phyloP scores from a whole-genome alignment of 225 moss, liverwort and hornwort species.

The Thuidium tamariscinum region DNA sequence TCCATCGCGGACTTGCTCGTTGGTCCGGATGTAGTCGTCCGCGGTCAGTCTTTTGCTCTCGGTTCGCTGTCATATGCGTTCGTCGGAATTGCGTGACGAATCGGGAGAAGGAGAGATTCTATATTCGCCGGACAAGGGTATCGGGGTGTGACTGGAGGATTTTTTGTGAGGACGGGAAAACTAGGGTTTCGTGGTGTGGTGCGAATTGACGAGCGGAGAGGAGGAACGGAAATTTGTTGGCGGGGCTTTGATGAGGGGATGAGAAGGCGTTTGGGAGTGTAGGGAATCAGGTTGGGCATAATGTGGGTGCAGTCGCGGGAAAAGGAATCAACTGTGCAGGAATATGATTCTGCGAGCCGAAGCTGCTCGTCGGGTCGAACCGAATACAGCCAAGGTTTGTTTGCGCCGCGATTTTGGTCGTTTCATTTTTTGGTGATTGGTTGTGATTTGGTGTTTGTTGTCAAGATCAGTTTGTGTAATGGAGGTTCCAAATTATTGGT shows the following conservation, averaged over 20 bases:
- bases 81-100: background rate
- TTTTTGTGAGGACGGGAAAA: background rate
- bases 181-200: conserved; percentile 5
- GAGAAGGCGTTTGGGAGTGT: background rate
- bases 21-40: background rate
- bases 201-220: background rate
- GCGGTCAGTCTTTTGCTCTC: background rate
- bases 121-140: background rate
- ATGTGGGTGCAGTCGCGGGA: conserved; percentile 30
- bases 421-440: background rate
- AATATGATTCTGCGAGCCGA: conserved; percentile 22
- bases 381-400: conserved; percentile 30
- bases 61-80: background rate
- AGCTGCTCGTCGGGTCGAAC: conserved; percentile 14
- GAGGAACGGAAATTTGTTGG: background rate
- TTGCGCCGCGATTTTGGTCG: background rate
- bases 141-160: background rate
- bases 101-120: background rate
- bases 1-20: background rate
- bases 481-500: background rate
- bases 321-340: conserved; percentile 4
- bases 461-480: background rate
- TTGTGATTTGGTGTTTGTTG: background rate
- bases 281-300: background rate
- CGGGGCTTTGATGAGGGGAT: background rate